phyloP scores from a whole-genome alignment of 345 rosid species.

The Turritis glabra region DNA sequence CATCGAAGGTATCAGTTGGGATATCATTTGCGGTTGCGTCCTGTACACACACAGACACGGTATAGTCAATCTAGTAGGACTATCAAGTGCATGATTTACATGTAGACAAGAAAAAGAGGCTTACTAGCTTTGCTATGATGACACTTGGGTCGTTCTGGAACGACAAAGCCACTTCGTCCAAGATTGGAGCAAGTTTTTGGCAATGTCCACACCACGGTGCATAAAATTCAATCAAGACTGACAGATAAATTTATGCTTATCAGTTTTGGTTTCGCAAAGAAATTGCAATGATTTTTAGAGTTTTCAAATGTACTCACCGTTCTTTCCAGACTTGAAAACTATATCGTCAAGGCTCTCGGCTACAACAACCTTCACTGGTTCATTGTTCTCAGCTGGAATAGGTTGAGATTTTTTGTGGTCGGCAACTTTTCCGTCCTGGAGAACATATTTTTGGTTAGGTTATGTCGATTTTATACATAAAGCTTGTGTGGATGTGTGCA shows the following conservation, averaged over 20 bases:
- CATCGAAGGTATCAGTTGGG: conserved; percentile 63
- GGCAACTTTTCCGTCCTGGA: conserved; percentile 83
- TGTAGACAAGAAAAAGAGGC: conserved; percentile 13
- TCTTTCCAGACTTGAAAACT: conserved; percentile 81
- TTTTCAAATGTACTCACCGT: conserved; percentile 51
- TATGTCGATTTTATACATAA: background rate
- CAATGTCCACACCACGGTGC: conserved; percentile 99
- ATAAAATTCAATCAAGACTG: conserved; percentile 87
- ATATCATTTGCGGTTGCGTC: conserved; percentile 89
- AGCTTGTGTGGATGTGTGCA: background rate
- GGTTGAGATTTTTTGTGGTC: conserved; percentile 80
- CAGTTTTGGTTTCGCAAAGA: conserved; percentile 6
- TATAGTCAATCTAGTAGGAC: background rate
- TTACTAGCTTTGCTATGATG: conserved; percentile 81
- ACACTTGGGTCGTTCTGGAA: conserved; percentile 61
- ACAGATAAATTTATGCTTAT: background rate
- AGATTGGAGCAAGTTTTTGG: conserved; percentile 84
- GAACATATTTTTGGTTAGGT: conserved; percentile 28
- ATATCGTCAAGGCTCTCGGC: conserved; percentile 80
- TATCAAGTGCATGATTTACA: background rate
- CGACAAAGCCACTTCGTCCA: conserved; percentile 87
- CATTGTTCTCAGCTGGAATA: conserved; percentile 76
- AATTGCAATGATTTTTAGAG: background rate
- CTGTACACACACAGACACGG: conserved; percentile 34
- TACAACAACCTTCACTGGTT: conserved; percentile 91